phyloP scores from a whole-genome alignment of 495 filamentous ascomycete genomes.

The Xylaria venustula region DNA sequence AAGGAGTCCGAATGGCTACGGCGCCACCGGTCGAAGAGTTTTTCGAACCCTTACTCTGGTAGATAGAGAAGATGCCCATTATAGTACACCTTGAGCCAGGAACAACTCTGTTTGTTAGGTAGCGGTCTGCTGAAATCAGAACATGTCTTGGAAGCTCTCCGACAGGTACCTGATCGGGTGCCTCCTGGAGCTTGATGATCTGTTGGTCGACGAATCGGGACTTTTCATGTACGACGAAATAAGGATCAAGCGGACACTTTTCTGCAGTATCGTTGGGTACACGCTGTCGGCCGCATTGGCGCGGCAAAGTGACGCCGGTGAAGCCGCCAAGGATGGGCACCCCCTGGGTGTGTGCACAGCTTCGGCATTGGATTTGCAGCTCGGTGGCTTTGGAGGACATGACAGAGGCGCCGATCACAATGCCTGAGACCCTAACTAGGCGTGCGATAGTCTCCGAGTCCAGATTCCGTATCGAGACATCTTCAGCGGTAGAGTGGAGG shows the following conservation, averaged over 20 bases:
- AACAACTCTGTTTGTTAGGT: constrained; percentile 93
- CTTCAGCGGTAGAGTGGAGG: constrained; percentile 85
- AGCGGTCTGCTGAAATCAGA: constrained; percentile 90
- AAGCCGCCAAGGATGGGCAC: constrained; percentile 80
- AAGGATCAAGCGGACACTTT: constrained; percentile 90
- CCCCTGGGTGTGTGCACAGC: constrained; percentile 72
- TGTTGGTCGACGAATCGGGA: constrained; percentile 97
- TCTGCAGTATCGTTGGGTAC: constrained; percentile 56
- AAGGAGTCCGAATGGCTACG: constrained; percentile 93
- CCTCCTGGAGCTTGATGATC: constrained; percentile 96
- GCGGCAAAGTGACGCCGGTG: constrained; percentile 76
- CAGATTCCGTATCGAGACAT: constrained; percentile 90
- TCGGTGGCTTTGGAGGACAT: constrained; percentile 92
- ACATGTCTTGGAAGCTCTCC: constrained; percentile 96
- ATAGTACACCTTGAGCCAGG: constrained; percentile 92
- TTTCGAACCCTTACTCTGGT: constrained; percentile 85
- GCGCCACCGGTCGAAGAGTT: constrained; percentile 68
- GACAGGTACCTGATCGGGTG: constrained; percentile 95
- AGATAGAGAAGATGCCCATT: constrained; percentile 98
- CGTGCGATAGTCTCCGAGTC: constrained; percentile 91
- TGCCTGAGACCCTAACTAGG: constrained; percentile 93
- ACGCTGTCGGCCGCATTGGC: constrained; percentile 65
- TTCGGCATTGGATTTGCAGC: constrained; percentile 84
- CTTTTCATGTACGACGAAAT: constrained; percentile 91
- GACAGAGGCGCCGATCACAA: constrained; percentile 95